Base-by-base conservation (phyloP, 768 basidiomycete genomes). In the Lactarius pseudohatsudake region DNA sequence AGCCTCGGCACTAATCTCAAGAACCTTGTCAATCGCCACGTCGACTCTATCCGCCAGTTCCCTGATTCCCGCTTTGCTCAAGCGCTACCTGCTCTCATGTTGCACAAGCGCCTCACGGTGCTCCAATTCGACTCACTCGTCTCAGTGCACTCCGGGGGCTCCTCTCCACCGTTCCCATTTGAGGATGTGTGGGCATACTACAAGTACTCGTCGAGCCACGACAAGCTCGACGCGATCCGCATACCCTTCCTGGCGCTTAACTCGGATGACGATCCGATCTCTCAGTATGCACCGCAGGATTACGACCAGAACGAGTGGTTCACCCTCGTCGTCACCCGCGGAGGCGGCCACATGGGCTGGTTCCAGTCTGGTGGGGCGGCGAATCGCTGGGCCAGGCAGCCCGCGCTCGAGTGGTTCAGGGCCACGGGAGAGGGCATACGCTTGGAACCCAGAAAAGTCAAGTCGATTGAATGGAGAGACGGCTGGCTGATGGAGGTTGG, bases 311-410 rank as follows among this genome's bases (percentile, higher is more conserved):
- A 85, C 69, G 54, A 72, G 61, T 82, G 82, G 72, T 82, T 89
- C 20, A 80, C 85, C 2, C 86, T 89, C 78, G 86, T 79, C n/a
- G 73, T 88, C 57, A 94, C 93, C 0, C 75, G 79, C 40, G 77
- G 79, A n/a, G 93, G 93, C 1, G 92, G 93, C 0, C 93, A 96
- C 77, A 79, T 96, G 18, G 93, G 93, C 38, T 96, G 92, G 93
- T 94, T 92, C 72, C 85, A 90, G 76, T 76, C 72, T 7, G 62
- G 71, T 20, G 70, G 66, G 9, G 41, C 68, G 2, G 75, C 75
- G 11, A 74, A 77, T 43, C 78, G 91, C 55, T 94, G 92, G 92
- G 80, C 89, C 57, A 85, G 81, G 18, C 78, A 81, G 67, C 92
- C 92, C 9, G 86, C 89, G 4, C 73, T 92, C 7, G 88, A 94